These are phyloP conservation scores for Phalaenopsis aphrodite DNA, from an alignment of 106 monocot species.

Conservation along the genomic window DNA sequence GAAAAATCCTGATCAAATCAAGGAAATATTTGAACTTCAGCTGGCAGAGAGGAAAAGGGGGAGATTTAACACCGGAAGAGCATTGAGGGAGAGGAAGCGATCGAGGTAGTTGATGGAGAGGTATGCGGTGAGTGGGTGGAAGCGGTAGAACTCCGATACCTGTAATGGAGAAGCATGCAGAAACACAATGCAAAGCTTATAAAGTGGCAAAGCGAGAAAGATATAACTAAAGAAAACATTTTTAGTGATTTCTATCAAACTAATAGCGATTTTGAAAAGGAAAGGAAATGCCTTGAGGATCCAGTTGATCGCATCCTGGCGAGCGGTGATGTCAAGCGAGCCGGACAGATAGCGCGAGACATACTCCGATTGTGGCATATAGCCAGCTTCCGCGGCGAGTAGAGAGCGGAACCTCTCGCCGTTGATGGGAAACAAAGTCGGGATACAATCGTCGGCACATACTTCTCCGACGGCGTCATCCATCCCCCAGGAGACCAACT, in stretches of 20 bases:
- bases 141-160: slow-evolving; percentile 47
- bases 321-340: slow-evolving; percentile 36
- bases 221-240: neutral
- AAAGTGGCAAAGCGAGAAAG: neutral
- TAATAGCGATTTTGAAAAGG: neutral
- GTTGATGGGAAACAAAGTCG: neutral
- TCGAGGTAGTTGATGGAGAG: slow-evolving; percentile 82
- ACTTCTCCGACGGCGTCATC: neutral
- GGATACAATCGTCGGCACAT: slow-evolving; percentile 2
- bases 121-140: slow-evolving; percentile 46
- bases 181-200: neutral
- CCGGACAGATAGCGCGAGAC: slow-evolving; percentile 20
- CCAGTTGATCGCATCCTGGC: slow-evolving; percentile 58
- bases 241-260: neutral
- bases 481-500: slow-evolving; percentile 1
- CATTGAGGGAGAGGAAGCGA: slow-evolving; percentile 51
- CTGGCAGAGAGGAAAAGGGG: neutral
- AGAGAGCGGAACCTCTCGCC: slow-evolving; percentile 12
- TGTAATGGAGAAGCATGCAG: slow-evolving; percentile 1
- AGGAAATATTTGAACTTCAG: neutral
- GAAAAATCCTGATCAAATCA: neutral
- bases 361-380: slow-evolving; percentile 32
- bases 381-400: slow-evolving; percentile 33
- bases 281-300: slow-evolving; percentile 45
- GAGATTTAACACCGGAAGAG: slow-evolving; percentile 30